These are phyloP conservation scores for Apostasia shenzhenica DNA, from an alignment of 106 monocot species.

Conservation along the genomic window DNA sequence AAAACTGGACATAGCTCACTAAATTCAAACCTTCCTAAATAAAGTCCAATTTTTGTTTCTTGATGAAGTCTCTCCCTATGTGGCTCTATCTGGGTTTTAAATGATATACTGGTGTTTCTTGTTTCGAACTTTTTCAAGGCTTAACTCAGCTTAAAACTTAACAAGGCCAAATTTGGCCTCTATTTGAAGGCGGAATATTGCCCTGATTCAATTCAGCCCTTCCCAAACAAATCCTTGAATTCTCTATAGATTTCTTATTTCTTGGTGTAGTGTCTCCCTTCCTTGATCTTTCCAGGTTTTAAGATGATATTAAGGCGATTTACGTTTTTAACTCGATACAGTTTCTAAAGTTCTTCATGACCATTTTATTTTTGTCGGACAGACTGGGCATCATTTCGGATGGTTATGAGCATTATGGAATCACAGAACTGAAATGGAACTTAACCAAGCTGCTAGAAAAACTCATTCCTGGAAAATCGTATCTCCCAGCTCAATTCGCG, in stretches of 20 bases:
- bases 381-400: conserved; percentile 33
- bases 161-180: too few species aligned
- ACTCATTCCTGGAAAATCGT: conserved; percentile 5
- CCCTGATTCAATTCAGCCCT: neutral
- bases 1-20: neutral
- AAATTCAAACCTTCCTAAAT: neutral
- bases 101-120: neutral
- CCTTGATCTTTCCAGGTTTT: neutral
- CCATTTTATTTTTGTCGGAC: conserved; percentile 5
- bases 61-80: neutral
- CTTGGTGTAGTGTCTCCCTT: neutral
- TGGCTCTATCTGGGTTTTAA: neutral
- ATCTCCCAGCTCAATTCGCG: conserved; percentile 33
- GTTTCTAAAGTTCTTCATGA: neutral
- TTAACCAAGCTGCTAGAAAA: conserved; percentile 19
- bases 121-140: neutral
- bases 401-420: conserved; percentile 25
- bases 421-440: conserved; percentile 24
- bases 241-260: neutral
- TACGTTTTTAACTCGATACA: neutral
- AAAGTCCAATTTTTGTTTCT: neutral
- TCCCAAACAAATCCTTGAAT: neutral
- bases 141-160: too few species aligned
- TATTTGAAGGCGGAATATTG: too few species aligned
- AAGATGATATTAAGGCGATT: neutral